Evolutionary conservation across 2,329 filamentous ascomycete genomes (phyloP).

Genomic region (Metarhizium sp.): DNA sequence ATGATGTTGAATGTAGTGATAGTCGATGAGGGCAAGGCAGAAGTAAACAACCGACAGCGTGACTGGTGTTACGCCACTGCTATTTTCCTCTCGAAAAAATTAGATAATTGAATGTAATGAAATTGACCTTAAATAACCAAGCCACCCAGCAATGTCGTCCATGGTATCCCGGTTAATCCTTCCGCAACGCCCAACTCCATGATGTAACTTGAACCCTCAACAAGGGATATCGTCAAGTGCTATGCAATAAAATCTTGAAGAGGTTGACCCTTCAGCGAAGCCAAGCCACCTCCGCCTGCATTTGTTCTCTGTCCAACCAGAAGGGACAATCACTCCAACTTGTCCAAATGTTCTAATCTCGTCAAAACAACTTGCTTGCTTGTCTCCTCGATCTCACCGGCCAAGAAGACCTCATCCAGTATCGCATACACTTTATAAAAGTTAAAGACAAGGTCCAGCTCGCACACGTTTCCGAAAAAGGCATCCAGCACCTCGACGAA

Average conservation of each 20-base stretch:
- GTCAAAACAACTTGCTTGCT: conserved; percentile 97
- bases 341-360: conserved; percentile 87
- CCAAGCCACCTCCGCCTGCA: neutral
- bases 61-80: neutral
- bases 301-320: neutral
- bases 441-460: conserved; percentile 83
- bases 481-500: conserved; percentile 98
- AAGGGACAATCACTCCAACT: conserved; percentile 58
- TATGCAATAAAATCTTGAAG: neutral
- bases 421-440: conserved; percentile 93
- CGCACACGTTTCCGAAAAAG: conserved; percentile 98
- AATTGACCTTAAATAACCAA: neutral
- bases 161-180: neutral
- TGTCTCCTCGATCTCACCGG: conserved; percentile 97
- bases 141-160: neutral
- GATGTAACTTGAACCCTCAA: neutral
- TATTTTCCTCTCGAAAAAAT: neutral
- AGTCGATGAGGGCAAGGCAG: neutral
- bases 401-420: conserved; percentile 93
- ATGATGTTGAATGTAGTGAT: neutral
- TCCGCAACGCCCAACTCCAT: neutral
- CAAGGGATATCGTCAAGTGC: neutral
- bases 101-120: neutral
- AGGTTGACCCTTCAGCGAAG: neutral
- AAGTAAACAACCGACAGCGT: neutral